Base-by-base conservation (phyloP, 441 rosid genomes). In the Euphorbia celastroides region DNA sequence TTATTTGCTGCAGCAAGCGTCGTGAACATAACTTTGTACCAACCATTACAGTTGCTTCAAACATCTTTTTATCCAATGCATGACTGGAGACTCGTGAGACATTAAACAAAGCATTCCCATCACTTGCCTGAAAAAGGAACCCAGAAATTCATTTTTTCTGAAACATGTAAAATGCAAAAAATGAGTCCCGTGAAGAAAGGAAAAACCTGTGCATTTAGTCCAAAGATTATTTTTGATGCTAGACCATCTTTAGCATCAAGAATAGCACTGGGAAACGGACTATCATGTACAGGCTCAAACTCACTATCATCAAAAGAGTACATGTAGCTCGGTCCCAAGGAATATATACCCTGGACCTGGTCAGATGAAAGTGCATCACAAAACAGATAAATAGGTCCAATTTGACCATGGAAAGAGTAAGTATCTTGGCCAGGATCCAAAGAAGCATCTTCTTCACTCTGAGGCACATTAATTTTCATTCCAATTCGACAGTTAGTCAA, bases 251-350 rank as follows among this genome's bases (percentile, higher is more conserved):
- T 94, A 74, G 85, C 84, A 81, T 92, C 98, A 78, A 92, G 88
- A 82, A 92, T 76, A 62, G 92, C 97, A 85, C 92, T 84, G 57
- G 87, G 86, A 74, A 87, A 60, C 64, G 85, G 86, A 72, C 70
- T 84, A 70, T 83, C 87, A 81, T 79, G 77, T 75, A 74, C 72
- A 64, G 87, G 77, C 52, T 86, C 78, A 70, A 82, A 78, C 74
- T 92, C 96, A 75, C 83, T 86, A 75, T 95, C 96, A 69, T 88
- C 87, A 83, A 95, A 95, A 5, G 95, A 85, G 72, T 92, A 92
- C 99, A 92, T 95, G 71, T 95, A 95, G 85, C 98, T 92, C 71
- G 98, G 97, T 74, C 99, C 99, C 9, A 95, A 85, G 20, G 87
- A 85, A 81, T 85, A 77, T 62, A 95, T 77, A 51, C 89, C 92